Evolutionary conservation across 1,284 basidiomycete genomes (phyloP), one percentile per base, ranked within the genome.

Genomic region (Malassezia equina): DNA sequence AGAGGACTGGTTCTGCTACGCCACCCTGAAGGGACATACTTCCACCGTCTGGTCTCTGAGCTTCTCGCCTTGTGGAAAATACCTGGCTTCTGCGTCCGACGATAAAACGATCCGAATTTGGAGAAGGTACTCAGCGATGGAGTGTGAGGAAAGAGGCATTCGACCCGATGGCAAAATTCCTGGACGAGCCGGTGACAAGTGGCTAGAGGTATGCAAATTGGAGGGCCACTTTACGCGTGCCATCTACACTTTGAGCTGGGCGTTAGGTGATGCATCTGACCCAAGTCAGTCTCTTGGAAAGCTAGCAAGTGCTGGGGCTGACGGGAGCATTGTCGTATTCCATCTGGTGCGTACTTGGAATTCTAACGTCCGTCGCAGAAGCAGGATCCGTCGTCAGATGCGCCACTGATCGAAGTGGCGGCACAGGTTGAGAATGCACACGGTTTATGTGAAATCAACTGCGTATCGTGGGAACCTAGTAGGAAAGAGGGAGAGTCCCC

Each of bases 1-100:
- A 19, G 90, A 93, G 63, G 93, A 98, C 75, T 96, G 94, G 90
- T 90, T 83, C 74, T 86, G 85, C 67, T 87, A 88, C 64, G 76
- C 83, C 52, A 90, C 88, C 0, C 79, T 94, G 3, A 81, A 81
- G 0, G 88, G 88, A 2, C 86, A 90, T 67, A 77, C 80, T 0
- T 69, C 69, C 5, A 98, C 94, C 0, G 90, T 99, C 7, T 99
- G 94, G 94, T 81, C 84, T 0, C 72, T 96, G 32, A 82, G 86
- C 1, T 82, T 81, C 73, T 84, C 86, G 8, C 91, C 85, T 1
- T 80, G 82, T 53, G 89, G 89, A 1, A 78, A 79, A 47, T 93
- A 85, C 73, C 81, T 99, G 23, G 90, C 90, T 0, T 86, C 85
- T 2, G 83, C 82, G 0, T 77, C 76, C 15, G 89, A 90, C 64